A percentile compares a stretch with the other conserved stretches of the same genome.
Evolutionary conservation across 805 yeast genomes (phyloP).

Genomic region (Yarrowia sp.): DNA sequence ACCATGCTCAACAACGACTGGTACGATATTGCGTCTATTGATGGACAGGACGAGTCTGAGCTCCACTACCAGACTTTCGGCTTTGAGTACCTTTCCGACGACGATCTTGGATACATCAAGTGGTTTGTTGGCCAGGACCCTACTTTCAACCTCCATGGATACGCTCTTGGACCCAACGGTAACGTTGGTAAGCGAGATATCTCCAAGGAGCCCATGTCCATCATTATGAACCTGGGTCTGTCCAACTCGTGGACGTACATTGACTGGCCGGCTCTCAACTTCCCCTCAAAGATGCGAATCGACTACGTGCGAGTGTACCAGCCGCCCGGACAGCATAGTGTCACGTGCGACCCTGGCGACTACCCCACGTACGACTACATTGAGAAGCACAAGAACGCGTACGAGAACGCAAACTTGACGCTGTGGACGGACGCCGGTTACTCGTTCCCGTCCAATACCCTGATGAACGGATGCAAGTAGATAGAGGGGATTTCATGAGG

Average conservation of each 20-base stretch:
- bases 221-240: slow-evolving; percentile 82
- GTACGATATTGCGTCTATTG: slow-evolving; percentile 60
- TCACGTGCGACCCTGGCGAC: slow-evolving; percentile 84
- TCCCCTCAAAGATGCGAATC: slow-evolving; percentile 74
- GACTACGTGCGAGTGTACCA: slow-evolving; percentile 94
- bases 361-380: slow-evolving; percentile 87
- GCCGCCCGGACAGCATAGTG: slow-evolving; percentile 56
- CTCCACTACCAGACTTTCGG: slow-evolving; percentile 69
- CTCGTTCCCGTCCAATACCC: slow-evolving; percentile 57
- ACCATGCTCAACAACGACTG: slow-evolving; percentile 77
- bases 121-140: slow-evolving; percentile 87
- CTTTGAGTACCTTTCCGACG: slow-evolving; percentile 72
- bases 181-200: slow-evolving; percentile 80
- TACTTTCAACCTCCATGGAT: slow-evolving; percentile 68
- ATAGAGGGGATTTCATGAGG: not conserved
- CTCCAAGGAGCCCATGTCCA: slow-evolving; percentile 89
- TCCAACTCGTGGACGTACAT: slow-evolving; percentile 93
- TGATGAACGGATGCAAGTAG: slow-evolving; percentile 44
- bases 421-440: slow-evolving; percentile 77
- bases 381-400: slow-evolving; percentile 63
- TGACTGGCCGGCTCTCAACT: slow-evolving; percentile 73
- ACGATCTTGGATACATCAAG: slow-evolving; percentile 66
- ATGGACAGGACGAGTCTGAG: slow-evolving; percentile 45
- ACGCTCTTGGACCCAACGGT: slow-evolving; percentile 85
- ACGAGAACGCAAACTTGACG: slow-evolving; percentile 66